phyloP scores from a whole-genome alignment of 2,329 filamentous ascomycete genomes.

The Exophiala oligosperma region DNA sequence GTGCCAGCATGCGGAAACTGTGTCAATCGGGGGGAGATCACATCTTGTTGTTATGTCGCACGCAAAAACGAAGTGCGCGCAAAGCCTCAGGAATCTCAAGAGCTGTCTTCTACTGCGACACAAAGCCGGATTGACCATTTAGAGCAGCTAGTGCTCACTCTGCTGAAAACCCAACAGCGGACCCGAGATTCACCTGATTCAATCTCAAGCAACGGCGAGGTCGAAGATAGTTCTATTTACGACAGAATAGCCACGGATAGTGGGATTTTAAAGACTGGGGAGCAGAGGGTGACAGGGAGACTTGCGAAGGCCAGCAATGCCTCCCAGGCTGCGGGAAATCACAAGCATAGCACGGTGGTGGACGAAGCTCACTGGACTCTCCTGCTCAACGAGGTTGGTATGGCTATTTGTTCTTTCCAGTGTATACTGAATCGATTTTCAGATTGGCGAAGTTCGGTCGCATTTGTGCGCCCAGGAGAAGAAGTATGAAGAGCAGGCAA shows the following conservation, averaged over 20 bases:
- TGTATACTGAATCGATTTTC: slow-evolving; percentile 57
- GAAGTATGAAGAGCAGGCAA: slow-evolving; percentile 65
- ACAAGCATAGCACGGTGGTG: slow-evolving; percentile 69
- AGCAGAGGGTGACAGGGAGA: too few species aligned
- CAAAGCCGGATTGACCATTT: slow-evolving; percentile 96
- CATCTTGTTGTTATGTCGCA: slow-evolving; percentile 80
- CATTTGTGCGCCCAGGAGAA: slow-evolving; percentile 66
- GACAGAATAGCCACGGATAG: too few species aligned
- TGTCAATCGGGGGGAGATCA: slow-evolving; percentile 77
- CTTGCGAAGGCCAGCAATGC: too few species aligned
- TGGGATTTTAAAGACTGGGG: too few species aligned
- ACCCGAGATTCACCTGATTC: too few species aligned
- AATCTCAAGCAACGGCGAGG: slow-evolving; percentile 36
- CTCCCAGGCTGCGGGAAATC: not conserved
- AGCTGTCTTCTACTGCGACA: slow-evolving; percentile 68
- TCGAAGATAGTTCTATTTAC: slow-evolving; percentile 14
- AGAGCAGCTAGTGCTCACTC: slow-evolving; percentile 82
- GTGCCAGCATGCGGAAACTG: slow-evolving; percentile 87
- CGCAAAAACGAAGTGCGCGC: slow-evolving; percentile 70
- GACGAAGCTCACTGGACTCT: slow-evolving; percentile 82
- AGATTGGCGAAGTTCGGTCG: slow-evolving; percentile 18
- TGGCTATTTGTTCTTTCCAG: slow-evolving; percentile 64
- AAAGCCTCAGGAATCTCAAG: slow-evolving; percentile 39
- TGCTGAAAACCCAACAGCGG: slow-evolving; percentile 78
- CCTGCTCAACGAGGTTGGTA: slow-evolving; percentile 77